These are phyloP conservation scores for Linum tenue DNA, from an alignment of 345 rosid genomes.

Conservation along the genomic window DNA sequence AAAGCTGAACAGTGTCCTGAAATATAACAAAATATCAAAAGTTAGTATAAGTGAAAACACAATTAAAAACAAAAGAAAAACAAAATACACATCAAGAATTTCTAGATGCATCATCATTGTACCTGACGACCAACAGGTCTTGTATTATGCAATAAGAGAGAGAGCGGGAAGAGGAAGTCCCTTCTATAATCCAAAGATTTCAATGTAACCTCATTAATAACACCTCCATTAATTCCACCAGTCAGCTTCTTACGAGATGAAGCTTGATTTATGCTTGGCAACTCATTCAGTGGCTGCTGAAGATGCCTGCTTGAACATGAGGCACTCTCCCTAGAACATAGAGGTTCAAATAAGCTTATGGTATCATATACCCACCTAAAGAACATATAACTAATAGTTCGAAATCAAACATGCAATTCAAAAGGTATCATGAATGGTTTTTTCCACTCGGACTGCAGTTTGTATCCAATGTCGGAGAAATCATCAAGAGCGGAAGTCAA, in stretches of 20 bases:
- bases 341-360: conserved; percentile 13
- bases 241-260: conserved; percentile 76
- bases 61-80: conserved; percentile 4
- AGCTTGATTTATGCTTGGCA: conserved; percentile 46
- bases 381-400: neutral
- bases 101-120: conserved; percentile 12
- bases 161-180: conserved; percentile 66
- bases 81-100: neutral
- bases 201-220: conserved; percentile 63
- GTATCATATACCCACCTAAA: neutral
- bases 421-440: neutral
- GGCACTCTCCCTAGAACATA: conserved; percentile 40
- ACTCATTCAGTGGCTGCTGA: conserved; percentile 51
- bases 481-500: too few relatives aligned
- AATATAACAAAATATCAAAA: conserved; percentile 10
- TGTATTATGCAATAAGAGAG: conserved; percentile 70
- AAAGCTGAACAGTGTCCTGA: conserved; percentile 76
- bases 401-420: neutral
- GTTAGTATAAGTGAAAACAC: neutral
- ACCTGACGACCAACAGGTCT: conserved; percentile 95
- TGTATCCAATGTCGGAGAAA: neutral
- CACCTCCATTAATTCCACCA: conserved; percentile 85
- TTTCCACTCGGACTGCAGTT: neutral
- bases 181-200: conserved; percentile 61
- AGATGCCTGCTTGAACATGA: conserved; percentile 32